These are phyloP conservation scores for Daedaleopsis nitida DNA, from an alignment of 768 basidiomycete genomes.

Conservation along the genomic window DNA sequence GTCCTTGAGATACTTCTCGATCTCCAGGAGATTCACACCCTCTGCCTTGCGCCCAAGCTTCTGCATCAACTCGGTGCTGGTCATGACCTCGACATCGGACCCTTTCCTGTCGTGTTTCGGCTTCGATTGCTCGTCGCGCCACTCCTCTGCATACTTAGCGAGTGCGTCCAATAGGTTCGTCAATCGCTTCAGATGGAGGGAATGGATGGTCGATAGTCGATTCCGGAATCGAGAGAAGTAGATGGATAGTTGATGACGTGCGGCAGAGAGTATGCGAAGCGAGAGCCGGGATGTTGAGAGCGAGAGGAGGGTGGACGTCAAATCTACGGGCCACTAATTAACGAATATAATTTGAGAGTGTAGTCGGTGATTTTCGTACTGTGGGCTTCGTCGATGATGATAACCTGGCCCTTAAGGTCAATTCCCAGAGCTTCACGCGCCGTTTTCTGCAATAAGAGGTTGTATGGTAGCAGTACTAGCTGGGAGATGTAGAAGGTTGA, in stretches of 20 bases:
- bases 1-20: slow-evolving; percentile 75
- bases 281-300: slow-evolving; percentile 76
- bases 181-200: slow-evolving; percentile 80
- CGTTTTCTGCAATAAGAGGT: slow-evolving; percentile 79
- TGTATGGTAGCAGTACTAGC: slow-evolving; percentile 94
- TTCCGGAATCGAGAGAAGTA: slow-evolving; percentile 81
- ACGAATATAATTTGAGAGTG: not conserved
- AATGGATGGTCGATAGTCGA: slow-evolving; percentile 71
- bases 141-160: slow-evolving; percentile 56
- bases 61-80: slow-evolving; percentile 63
- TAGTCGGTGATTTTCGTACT: slow-evolving; percentile 51
- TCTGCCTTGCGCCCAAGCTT: slow-evolving; percentile 66
- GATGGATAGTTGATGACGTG: slow-evolving; percentile 71
- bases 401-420: slow-evolving; percentile 78
- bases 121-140: slow-evolving; percentile 41
- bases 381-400: slow-evolving; percentile 96
- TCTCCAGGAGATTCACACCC: slow-evolving; percentile 81
- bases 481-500: slow-evolving; percentile 29
- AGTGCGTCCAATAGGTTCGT: slow-evolving; percentile 73
- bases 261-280: slow-evolving; percentile 53
- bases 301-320: slow-evolving; percentile 88
- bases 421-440: slow-evolving; percentile 90
- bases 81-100: slow-evolving; percentile 57
- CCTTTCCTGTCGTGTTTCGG: slow-evolving; percentile 14
- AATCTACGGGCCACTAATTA: slow-evolving; percentile 48